Evolutionary conservation across 2,329 filamentous ascomycete genomes (phyloP), one percentile per base, ranked within the genome.

Genomic region (Penicillium hesseltinei): DNA sequence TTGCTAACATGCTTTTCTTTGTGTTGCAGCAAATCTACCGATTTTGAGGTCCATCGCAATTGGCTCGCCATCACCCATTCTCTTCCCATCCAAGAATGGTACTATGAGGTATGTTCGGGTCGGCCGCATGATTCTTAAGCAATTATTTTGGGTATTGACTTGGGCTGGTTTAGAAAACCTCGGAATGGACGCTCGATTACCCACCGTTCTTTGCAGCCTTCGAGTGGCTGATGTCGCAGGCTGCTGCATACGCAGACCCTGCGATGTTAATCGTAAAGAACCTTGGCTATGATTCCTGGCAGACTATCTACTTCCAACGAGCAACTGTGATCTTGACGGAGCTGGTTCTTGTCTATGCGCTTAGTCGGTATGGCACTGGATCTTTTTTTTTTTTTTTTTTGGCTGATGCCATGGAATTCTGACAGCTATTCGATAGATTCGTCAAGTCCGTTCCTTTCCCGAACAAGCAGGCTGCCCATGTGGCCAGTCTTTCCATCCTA

Each of bases 171-270:
- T 65, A 88, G 81, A 89, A 92, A 78, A 96, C 92, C 2, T 99
- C 94, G 58, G 91, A 97, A 91, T 99, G 94, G 94, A 99, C 94
- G 0, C 88, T 99, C 70, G 94, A 99, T 78, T 99, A 99, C 73
- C 94, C 94, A 33, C 94, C 94, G 8, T 97, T 97, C 78, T 99
- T 99, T 72, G 94, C 94, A 66, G 92, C 90, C 73, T 97, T 97
- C 77, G 94, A 99, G 81, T 97, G 91, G 91, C 73, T 87, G 44
- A 82, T 99, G 68, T 94, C 93, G 46, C 90, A 94, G 68, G 80
- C 87, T 57, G 94, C 92, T 27, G 84, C 81, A 63, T 84, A 90
- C 71, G 82, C 86, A 61, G 92, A 99, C 71, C 86, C 90, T 25
- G 84, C 82, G 57, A 94, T 99, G 89, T 81, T 97, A 54, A 81